Evolutionary conservation across 2,329 filamentous ascomycete species (phyloP), one percentile per base, ranked within the genome.

Genomic region (Exophiala sp.): DNA sequence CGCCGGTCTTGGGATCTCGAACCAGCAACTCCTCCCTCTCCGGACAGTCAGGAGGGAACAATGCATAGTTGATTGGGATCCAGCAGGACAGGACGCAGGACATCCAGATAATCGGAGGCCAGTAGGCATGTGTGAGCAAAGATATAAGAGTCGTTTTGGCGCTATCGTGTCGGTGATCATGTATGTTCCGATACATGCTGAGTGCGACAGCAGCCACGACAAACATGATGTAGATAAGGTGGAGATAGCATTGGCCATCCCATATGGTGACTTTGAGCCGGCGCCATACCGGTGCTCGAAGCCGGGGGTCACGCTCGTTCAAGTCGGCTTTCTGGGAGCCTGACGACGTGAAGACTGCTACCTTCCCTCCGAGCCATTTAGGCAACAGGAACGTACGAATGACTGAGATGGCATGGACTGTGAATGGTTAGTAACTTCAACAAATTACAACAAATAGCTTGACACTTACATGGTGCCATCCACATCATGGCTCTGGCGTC

Each of bases 121-220:
- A 81, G 62, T 73, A 74, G n/a, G 74, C 76, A 58, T 79, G 76
- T 1, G 76, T 78, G 23, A 81, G 57, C 1, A 81, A 66, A 58
- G 69, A 70, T 40, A 73, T 58, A 11, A 77, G 65, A n/a, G 70
- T 61, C 9, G 68, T 63, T 46, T 63, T 63, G 7, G 62, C 27
- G 2, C 43, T 52, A 34, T 41, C 60, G 5, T 62, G 60, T 13
- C 65, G 13, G 19, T 57, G 21, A 67, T 62, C n/a, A 63, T 58
- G 37, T 63, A 62, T 49, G 72, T 44, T 46, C 19, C 34, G 40
- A 18, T 49, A 51, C 7, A 57, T 43, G n/a, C 43, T 48, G 32
- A 50, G 13, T 9, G 13, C 35, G 13, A 59, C 52, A n/a, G 68
- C 71, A 8, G 71, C 67, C 19, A 76, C 64, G 3, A 70, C 73